A percentile compares a stretch with the other conserved stretches of the same genome.
Evolutionary conservation across 176 grass and related monocot species (phyloP).

Genomic region (Phoenix dactylifera): DNA sequence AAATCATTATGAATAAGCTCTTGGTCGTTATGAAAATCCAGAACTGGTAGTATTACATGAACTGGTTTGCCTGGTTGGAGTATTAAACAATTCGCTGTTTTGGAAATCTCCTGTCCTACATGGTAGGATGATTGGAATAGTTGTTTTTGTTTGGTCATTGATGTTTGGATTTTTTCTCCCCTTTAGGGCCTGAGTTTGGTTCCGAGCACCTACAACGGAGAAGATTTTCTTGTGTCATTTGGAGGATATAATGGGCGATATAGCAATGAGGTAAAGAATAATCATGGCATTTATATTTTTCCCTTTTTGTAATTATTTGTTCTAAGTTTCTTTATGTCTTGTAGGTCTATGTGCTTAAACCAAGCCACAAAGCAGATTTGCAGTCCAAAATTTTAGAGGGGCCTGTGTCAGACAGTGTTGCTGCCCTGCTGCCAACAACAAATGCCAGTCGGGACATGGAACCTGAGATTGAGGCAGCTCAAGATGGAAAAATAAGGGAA

Average conservation of each 20-base stretch:
- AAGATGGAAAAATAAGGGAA: constrained; percentile 90
- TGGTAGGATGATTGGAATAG: neutral
- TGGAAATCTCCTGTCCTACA: no score
- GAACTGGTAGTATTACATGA: no score
- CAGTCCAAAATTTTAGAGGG: constrained; percentile 37
- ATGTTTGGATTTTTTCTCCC: constrained; percentile 21
- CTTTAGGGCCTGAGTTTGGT: constrained; percentile 82
- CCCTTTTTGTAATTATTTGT: no score
- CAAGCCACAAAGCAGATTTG: constrained; percentile 52
- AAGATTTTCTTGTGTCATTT: constrained; percentile 94
- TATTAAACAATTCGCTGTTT: no score
- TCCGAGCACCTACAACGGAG: constrained; percentile 54
- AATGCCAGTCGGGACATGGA: constrained; percentile 39
- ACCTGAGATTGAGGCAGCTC: constrained; percentile 66
- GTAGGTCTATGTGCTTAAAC: constrained; percentile 86
- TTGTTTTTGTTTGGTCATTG: constrained; percentile 17
- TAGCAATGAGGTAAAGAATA: constrained; percentile 65
- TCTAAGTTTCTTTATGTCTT: constrained; percentile 4
- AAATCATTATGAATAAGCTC: no score
- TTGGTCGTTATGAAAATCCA: no score
- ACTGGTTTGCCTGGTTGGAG: no score
- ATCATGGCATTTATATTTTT: neutral
- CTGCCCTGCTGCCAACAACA: constrained; percentile 22
- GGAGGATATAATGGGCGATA: constrained; percentile 98
- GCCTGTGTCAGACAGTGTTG: constrained; percentile 32